Base-by-base conservation (phyloP, 148 eudicot species). In the Camellia sinensis region DNA sequence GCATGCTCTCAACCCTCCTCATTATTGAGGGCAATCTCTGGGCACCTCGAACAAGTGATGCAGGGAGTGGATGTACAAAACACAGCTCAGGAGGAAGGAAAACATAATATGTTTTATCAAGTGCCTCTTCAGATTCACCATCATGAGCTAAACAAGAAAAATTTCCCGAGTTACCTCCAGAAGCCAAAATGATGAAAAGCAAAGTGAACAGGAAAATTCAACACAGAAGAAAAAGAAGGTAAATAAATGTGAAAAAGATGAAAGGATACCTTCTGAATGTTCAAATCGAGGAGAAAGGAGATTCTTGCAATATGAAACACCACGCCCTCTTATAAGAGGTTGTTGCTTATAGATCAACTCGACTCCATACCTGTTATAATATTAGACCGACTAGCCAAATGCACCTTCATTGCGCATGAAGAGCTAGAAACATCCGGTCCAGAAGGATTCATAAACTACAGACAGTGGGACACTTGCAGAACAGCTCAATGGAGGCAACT, bases 231-330 rank as follows among this genome's bases (percentile, higher is more conserved):
- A 44, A 40, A 46, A 60, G 50, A 67, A 0, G 45, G 45, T 29
- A 10, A 67, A 75, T 53, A n/a, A 80, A 74, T 11, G 22, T 14
- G 40, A 19, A 29, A 17, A 54, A 37, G 61, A 44, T 50, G 8
- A 53, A 74, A 41, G 43, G 81, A 78, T 83, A 93, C 98, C 93
- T 82, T 96, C 98, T 19, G 99, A 92, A 85, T 92, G 98, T 86
- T 93, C 99, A 88, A 93, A 96, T 82, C 99, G 84, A 13, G 99
- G 99, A 78, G 99, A 96, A 74, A 96, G 94, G 67, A 96, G 98
- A 90, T 96, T 93, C 88, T 96, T 96, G 98, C 99, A 96, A 84
- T 96, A 92, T 54, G 99, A 96, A 85, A 96, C 99, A 86, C 99
- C 99, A 67, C 98, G 99, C 41, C 93, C 92, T 90, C 98, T 87